Evolutionary conservation across 495 filamentous ascomycete species (phyloP), one percentile per base, ranked within the genome.

Genomic region (Trypethelium eluteriae): DNA sequence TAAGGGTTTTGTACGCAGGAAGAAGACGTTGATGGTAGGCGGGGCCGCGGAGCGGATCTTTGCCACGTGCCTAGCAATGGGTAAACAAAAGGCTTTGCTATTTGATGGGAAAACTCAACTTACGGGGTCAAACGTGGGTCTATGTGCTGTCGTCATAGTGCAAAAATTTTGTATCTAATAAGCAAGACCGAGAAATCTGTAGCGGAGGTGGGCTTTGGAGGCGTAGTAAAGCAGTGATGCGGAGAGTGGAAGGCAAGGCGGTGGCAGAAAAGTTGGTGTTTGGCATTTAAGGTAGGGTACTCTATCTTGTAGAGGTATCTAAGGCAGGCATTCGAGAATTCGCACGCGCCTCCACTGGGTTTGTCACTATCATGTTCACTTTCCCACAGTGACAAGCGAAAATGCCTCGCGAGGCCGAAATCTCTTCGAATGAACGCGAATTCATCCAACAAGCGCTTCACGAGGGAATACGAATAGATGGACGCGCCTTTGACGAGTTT

Each of bases 1-100:
- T 98, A 71, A 98, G 85, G 72, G 89, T 86, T 41, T 88, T 97
- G 74, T 98, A 87, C 10, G 94, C 94, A 3, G 94, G 95, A 2
- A 96, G 87, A 11, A 98, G 88, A 64, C 94, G 87, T 81, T 97
- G 94, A 76, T 98, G 94, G 79, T 97, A 98, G 66, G 94, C 94
- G 47, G 91, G 90, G 16, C 94, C 94, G 71, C 92, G 88, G 64
- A 90, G 89, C 73, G 93, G 90, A 76, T 98, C 94, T 84, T 96
- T 96, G 70, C 95, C 94, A 74, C 88, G 87, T 49, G 94, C 93
- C 89, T 93, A 39, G n/a, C 5, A 67, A 67, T 63, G 47, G 66
- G 35, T 65, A 25, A 46, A 71, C 76, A 39, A 74, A 72, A 25
- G 25, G 25, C 25, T 25, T 25, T 25, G 25, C 25, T 66, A 68